Evolutionary conservation across 108 stramenopile genomes (phyloP), one percentile per base, ranked within the genome.

Genomic region (Craspedostauros australis): DNA sequence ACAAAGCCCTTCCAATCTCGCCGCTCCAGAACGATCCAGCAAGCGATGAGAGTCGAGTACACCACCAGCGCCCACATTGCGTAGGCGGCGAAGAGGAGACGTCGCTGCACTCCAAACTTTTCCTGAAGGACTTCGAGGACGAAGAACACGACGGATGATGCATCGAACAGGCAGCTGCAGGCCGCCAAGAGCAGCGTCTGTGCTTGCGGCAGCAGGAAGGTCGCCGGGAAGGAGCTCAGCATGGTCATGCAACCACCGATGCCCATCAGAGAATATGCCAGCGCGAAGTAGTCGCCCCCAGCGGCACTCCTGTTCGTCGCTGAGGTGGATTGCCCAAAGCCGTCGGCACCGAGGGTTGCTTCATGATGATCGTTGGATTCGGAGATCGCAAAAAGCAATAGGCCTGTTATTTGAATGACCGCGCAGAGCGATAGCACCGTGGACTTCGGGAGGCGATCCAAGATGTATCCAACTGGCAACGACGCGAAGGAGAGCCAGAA

Each of bases 121-220:
- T 41, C 38, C 18, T 55, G 38, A 1, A 55, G 14, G 0, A 28
- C 22, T 16, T 55, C 29, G 12, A 41, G 12, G 25, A 41, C 25
- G 9, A 33, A 55, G 28, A 55, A 55, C 5, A 55, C 34, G 22
- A 55, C 42, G 1, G 39, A 23, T 6, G 54, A 55, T 14, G 54
- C 54, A 55, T 55, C 54, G 42, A 55, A 55, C 15, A 55, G 12
- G 9, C 54, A 55, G 34, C 54, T 55, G 5, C 29, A 18, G 20
- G 14, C 24, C 15, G 54, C 54, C 54, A 55, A 55, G 4, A 55
- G 27, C 3, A 39, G 40, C 2, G 54, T 33, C 28, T 55, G 54
- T 28, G 40, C 29, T 15, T 39, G 29, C 7, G 20, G 31, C 2
- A 55, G 39, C 16, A 55, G 39, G 42, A 55, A 55, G 25, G 54